Conservation (phyloP, 2,329 filamentous ascomycete species). For the Fusarium citri region DNA sequence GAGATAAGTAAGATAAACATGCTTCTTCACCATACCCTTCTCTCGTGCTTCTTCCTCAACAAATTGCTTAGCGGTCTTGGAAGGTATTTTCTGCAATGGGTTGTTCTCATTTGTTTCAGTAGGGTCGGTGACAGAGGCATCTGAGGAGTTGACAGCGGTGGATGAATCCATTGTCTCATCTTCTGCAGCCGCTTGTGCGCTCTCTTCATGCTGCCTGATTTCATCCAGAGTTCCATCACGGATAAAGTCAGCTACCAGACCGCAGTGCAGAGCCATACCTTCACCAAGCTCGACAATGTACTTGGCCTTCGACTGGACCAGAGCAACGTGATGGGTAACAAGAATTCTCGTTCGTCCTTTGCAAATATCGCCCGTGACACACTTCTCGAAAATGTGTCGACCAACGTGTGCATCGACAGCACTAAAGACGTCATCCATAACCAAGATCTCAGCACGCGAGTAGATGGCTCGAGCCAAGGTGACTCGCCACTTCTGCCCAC, state of each 20-base stretch:
- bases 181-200: slow-evolving; percentile 57
- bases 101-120: slow-evolving; percentile 54
- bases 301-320: slow-evolving; percentile 77
- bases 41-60: slow-evolving; percentile 81
- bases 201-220: slow-evolving; percentile 68
- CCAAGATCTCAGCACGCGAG: slow-evolving; percentile 78
- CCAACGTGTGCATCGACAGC: slow-evolving; percentile 86
- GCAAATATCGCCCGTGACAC: slow-evolving; percentile 77
- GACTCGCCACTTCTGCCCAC: slow-evolving; percentile 85
- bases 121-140: slow-evolving; percentile 56
- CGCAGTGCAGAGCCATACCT: slow-evolving; percentile 72
- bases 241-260: slow-evolving; percentile 72
- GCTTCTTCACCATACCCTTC: slow-evolving; percentile 73
- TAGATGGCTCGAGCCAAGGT: slow-evolving; percentile 85
- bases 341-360: slow-evolving; percentile 78
- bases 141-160: slow-evolving; percentile 68
- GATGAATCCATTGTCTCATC: slow-evolving; percentile 58
- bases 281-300: slow-evolving; percentile 80
- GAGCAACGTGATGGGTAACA: slow-evolving; percentile 82
- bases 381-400: slow-evolving; percentile 81
- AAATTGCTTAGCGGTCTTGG: slow-evolving; percentile 74
- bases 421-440: slow-evolving; percentile 87
- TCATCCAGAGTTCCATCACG: slow-evolving; percentile 66
- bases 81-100: slow-evolving; percentile 61
- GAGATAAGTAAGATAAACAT: slow-evolving; percentile 76